phyloP scores from a whole-genome alignment of 2,329 filamentous ascomycete species.

The Cadophora malorum region DNA sequence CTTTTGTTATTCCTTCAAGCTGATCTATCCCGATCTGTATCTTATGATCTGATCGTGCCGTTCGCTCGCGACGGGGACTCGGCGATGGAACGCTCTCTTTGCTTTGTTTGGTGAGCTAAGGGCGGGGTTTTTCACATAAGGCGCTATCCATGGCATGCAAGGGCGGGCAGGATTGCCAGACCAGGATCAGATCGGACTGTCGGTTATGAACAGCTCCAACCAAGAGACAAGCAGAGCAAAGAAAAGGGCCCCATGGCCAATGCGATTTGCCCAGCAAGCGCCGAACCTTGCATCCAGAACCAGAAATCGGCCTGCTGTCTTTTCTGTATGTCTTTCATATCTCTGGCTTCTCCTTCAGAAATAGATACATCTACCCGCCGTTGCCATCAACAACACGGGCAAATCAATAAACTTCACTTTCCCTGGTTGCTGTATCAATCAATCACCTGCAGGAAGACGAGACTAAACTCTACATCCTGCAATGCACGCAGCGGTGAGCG shows the following conservation, averaged over 20 bases:
- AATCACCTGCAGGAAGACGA: conserved; percentile 7
- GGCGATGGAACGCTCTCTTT: neutral
- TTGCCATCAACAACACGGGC: conserved; percentile 2
- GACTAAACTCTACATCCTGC: conserved; percentile 4
- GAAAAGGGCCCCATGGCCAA: conserved; percentile 5
- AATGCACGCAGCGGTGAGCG: conserved; percentile 32
- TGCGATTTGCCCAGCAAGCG: conserved; percentile 30
- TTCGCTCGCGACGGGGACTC: neutral
- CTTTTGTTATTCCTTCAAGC: neutral
- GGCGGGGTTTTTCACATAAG: conserved; percentile 22
- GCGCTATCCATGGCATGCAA: conserved; percentile 1
- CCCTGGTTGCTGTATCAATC: conserved; percentile 3
- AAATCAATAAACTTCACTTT: conserved; percentile 1
- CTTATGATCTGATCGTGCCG: conserved; percentile 3
- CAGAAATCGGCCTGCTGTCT: neutral
- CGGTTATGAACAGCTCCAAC: neutral
- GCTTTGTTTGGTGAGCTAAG: neutral
- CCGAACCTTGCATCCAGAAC: conserved; percentile 3
- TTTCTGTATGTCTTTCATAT: conserved; percentile 15
- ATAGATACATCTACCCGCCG: conserved; percentile 5
- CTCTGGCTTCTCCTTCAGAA: neutral
- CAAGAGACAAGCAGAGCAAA: neutral
- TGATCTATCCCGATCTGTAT: neutral
- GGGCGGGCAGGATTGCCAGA: conserved; percentile 5
- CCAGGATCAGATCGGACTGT: neutral